Evolutionary conservation across 176 grass and related monocot genomes (phyloP), one percentile per base, ranked within the genome.

Genomic region (Triticum monococcum): DNA sequence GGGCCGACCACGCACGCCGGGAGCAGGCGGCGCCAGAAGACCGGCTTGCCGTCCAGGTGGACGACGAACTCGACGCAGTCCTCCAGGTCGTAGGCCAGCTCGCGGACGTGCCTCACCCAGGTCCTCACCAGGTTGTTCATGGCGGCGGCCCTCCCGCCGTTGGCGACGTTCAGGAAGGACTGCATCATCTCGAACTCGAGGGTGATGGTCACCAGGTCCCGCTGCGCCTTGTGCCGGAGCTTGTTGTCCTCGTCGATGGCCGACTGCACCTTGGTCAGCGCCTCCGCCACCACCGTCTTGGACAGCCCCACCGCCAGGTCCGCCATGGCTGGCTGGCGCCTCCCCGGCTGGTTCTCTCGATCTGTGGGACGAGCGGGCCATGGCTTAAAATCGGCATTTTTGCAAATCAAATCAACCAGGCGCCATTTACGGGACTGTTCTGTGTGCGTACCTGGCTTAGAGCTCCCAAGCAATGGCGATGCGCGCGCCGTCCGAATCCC

Each of bases 181-280:
- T 65, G 56, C 85, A 87, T 87, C 85, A 81, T 87, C 72, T 86
- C 46, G 16, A 86, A 70, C 32, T 86, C 84, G 11, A 36, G 75
- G 0, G 45, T n/a, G 32, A 86, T 86, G 5, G 78, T 17, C 83
- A 78, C 17, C 22, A 78, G 43, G 12, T 85, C 46, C 0, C n/a
- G 54, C 16, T 81, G 54, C 38, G 46, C 5, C 2, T 7, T 45
- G 26, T 64, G 9, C 66, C 41, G 22, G 0, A 61, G 52, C 54
- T 72, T 35, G 25, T 5, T 16, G 38, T 87, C 85, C 68, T 87
- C 67, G 20, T 80, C 48, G 3, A 87, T 87, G 0, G 68, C 85
- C 0, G 26, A 26, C 11, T 73, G 17, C 4, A 22, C 26, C 12
- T 26, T 14, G 20, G 13, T 33, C 25, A 72, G 4, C 6, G 46